A percentile compares a stretch with the other conserved stretches of the same genome.
These are phyloP conservation scores for Sapria himalayana DNA, from an alignment of 345 rosid genomes.

Conservation along the genomic window DNA sequence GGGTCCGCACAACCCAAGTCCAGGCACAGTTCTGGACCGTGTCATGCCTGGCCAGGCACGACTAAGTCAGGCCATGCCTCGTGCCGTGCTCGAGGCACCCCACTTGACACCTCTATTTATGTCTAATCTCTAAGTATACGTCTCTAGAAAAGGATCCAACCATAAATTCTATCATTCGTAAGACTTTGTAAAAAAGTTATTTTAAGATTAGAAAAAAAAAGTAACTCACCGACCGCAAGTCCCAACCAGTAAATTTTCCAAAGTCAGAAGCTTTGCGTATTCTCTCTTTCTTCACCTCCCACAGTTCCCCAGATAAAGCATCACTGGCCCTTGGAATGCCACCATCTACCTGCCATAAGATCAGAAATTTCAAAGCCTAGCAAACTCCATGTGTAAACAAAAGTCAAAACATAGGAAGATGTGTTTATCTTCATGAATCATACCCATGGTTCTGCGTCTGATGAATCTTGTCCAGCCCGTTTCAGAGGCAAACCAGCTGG, in stretches of 20 bases:
- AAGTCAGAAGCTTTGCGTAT: slow-evolving; percentile 58
- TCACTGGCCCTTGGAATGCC: slow-evolving; percentile 67
- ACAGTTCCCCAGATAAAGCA: slow-evolving; percentile 88
- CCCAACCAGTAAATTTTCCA: slow-evolving; percentile 91
- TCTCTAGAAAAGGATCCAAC: too few species aligned
- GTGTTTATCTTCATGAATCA: slow-evolving; percentile 8
- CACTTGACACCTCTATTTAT: too few species aligned
- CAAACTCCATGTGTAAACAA: slow-evolving; percentile 7
- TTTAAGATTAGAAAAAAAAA: too few species aligned
- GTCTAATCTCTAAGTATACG: too few species aligned
- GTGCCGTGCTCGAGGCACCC: too few species aligned
- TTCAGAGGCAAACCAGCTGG: slow-evolving; percentile 98
- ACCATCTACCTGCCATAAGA: slow-evolving; percentile 44
- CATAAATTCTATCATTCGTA: too few species aligned
- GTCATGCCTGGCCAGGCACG: too few species aligned
- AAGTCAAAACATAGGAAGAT: background rate
- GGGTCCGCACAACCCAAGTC: too few species aligned
- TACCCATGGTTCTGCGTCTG: slow-evolving; percentile 75
- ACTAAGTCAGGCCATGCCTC: too few species aligned
- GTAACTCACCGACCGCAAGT: slow-evolving; percentile 92
- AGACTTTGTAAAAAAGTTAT: too few species aligned
- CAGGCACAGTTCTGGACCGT: too few species aligned
- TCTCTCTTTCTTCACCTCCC: slow-evolving; percentile 79
- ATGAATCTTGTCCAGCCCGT: slow-evolving; percentile 93
- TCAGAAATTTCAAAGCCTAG: slow-evolving; percentile 1